Evolutionary conservation across 352 stramenopile species (phyloP).

Genomic region (Pythium oligandrum): DNA sequence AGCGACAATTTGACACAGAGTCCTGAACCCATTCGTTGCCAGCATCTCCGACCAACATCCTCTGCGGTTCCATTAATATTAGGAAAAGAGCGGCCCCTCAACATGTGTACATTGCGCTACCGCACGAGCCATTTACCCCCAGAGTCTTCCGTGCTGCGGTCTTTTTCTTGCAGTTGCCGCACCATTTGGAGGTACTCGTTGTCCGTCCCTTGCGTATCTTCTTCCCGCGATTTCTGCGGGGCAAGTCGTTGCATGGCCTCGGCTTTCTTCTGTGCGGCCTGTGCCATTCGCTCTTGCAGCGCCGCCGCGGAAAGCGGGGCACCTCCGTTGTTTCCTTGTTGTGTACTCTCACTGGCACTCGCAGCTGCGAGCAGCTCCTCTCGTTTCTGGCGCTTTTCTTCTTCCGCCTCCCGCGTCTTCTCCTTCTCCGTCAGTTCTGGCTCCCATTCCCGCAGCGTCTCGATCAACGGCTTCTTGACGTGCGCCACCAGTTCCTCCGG

Average conservation of each 20-base stretch:
- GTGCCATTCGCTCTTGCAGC: slow-evolving; percentile 58
- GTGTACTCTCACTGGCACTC: slow-evolving; percentile 9
- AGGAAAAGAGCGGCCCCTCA: no score
- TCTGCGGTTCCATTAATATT: no score
- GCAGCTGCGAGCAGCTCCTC: slow-evolving; percentile 35
- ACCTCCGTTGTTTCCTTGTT: slow-evolving; percentile 5
- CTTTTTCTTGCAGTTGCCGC: slow-evolving; percentile 51
- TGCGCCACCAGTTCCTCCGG: slow-evolving; percentile 41
- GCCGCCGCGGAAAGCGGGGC: slow-evolving; percentile 13
- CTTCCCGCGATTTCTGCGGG: slow-evolving; percentile 1
- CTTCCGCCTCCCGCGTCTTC: background rate
- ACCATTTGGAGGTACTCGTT: slow-evolving; percentile 60
- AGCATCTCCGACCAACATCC: no score
- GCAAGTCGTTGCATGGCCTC: slow-evolving; percentile 28
- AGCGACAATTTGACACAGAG: no score
- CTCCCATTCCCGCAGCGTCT: slow-evolving; percentile 46
- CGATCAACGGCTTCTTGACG: slow-evolving; percentile 41
- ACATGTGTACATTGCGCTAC: slow-evolving; percentile 12
- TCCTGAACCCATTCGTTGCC: no score
- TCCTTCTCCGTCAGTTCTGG: slow-evolving; percentile 29
- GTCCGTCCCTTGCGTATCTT: slow-evolving; percentile 9
- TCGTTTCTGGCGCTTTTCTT: slow-evolving; percentile 21
- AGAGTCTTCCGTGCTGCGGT: slow-evolving; percentile 38
- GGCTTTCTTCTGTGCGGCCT: slow-evolving; percentile 50
- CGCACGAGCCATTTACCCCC: slow-evolving; percentile 73